phyloP scores from a whole-genome alignment of 192 early-diverging fungal species.

The Backusella tuberculispora region DNA sequence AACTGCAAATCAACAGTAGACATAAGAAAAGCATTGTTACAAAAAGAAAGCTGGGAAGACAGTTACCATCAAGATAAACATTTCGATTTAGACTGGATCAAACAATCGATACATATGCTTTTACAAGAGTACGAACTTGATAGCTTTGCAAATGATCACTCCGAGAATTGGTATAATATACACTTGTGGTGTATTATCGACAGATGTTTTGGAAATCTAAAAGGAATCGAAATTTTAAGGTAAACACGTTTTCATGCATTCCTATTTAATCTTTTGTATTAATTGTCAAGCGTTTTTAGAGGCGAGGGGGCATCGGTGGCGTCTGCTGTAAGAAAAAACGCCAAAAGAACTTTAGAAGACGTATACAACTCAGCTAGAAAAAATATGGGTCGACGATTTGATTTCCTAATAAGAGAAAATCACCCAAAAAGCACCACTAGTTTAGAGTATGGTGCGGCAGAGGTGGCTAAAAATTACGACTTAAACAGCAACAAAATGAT shows the following conservation, averaged over 20 bases:
- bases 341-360: conserved; percentile 21
- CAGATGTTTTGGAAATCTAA: conserved; percentile 17
- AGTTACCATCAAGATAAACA: conserved; percentile 15
- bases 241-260: conserved; percentile 19
- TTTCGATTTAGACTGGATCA: conserved; percentile 22
- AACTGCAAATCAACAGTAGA: conserved; percentile 21
- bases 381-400: conserved; percentile 16
- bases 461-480: conserved; percentile 15
- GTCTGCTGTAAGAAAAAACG: conserved; percentile 20
- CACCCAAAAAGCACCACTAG: conserved; percentile 1
- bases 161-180: conserved; percentile 20
- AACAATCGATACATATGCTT: conserved; percentile 9
- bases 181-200: conserved; percentile 17
- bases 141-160: conserved; percentile 21
- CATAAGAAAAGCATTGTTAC: conserved; percentile 16
- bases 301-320: conserved; percentile 4
- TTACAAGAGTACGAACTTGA: conserved; percentile 23
- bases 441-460: conserved; percentile 19
- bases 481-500: conserved; percentile 13
- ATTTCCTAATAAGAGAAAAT: conserved; percentile 11
- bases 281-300: conserved; percentile 17
- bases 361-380: conserved; percentile 16
- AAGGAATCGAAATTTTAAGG: conserved; percentile 12
- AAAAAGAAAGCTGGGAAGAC: conserved; percentile 20
- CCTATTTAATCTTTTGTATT: conserved; percentile 19